Conservation (phyloP, 2,329 filamentous ascomycete species). For the Fusarium sulawesiense region DNA sequence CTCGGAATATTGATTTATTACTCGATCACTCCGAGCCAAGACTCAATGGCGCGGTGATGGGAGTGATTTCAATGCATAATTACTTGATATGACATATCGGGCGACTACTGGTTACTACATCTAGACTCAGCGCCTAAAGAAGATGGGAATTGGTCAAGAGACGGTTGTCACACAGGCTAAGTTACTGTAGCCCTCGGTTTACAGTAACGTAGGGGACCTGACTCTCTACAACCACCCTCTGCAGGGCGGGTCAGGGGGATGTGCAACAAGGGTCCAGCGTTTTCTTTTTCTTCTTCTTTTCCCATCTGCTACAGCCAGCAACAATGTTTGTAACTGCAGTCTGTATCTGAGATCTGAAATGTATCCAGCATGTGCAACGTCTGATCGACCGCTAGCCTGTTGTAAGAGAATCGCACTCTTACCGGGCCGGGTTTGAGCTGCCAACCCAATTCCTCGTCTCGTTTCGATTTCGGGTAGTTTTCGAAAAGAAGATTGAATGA, state of each 20-base stretch:
- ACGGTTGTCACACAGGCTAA: conserved; percentile 29
- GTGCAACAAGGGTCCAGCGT: conserved; percentile 41
- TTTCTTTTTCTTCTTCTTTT: conserved; percentile 16
- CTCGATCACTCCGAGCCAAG: conserved; percentile 36
- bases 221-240: conserved; percentile 27
- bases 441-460: conserved; percentile 18
- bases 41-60: conserved; percentile 43
- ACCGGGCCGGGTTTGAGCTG: conserved; percentile 41
- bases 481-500: conserved; percentile 6
- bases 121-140: conserved; percentile 45
- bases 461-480: conserved; percentile 9
- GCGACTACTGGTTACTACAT: conserved; percentile 27
- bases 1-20: conserved; percentile 7
- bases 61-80: conserved; percentile 38
- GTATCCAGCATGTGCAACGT: conserved; percentile 39
- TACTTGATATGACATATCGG: conserved; percentile 26
- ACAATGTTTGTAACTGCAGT: conserved; percentile 18
- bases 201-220: conserved; percentile 9
- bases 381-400: conserved; percentile 38
- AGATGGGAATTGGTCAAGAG: conserved; percentile 36
- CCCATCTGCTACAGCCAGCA: background rate
- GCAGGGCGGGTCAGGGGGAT: conserved; percentile 41
- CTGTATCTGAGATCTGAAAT: conserved; percentile 36
- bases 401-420: conserved; percentile 37
- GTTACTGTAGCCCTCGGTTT: background rate